Percentiles rank a stretch among this genome's conserved stretches.
Evolutionary conservation across 805 yeast species (phyloP).

Genomic region (Saturnispora hagleri): DNA sequence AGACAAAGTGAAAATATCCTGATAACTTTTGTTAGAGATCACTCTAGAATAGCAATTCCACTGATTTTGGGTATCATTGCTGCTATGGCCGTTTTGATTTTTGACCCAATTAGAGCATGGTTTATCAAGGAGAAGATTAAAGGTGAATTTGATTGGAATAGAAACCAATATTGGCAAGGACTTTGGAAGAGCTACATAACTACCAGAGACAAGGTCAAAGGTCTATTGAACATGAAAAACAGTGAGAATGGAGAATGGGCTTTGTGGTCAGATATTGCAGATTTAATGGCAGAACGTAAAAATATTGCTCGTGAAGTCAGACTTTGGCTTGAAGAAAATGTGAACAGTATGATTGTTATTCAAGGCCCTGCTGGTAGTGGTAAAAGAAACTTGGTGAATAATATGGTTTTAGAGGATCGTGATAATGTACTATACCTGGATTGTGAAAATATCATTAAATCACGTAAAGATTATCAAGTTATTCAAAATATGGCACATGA

Average conservation of each 20-base stretch:
- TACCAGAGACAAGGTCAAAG: slow-evolving; percentile 22
- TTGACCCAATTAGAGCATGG: slow-evolving; percentile 87
- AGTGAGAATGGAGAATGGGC: slow-evolving; percentile 13
- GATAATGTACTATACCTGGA: slow-evolving; percentile 60
- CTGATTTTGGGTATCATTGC: slow-evolving; percentile 69
- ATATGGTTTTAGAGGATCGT: slow-evolving; percentile 52
- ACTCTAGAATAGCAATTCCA: slow-evolving; percentile 79
- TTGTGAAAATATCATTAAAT: slow-evolving; percentile 65
- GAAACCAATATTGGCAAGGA: slow-evolving; percentile 23
- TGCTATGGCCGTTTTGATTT: slow-evolving; percentile 71
- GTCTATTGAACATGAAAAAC: slow-evolving; percentile 15
- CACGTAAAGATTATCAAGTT: slow-evolving; percentile 65
- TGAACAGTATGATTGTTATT: slow-evolving; percentile 81
- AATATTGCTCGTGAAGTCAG: slow-evolving; percentile 60
- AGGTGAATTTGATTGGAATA: slow-evolving; percentile 39
- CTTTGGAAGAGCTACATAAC: slow-evolving; percentile 25
- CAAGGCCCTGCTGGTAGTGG: slow-evolving; percentile 97
- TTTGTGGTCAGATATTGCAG: slow-evolving; percentile 18
- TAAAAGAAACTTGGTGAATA: slow-evolving; percentile 67
- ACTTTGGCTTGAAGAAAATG: slow-evolving; percentile 79
- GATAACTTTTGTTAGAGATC: slow-evolving; percentile 53
- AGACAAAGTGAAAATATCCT: slow-evolving; percentile 43
- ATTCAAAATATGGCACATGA: slow-evolving; percentile 61
- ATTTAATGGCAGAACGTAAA: slow-evolving; percentile 59
- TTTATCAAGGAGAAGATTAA: slow-evolving; percentile 68